A percentile compares a stretch with the other conserved stretches of the same genome.
phyloP scores from a whole-genome alignment of 495 filamentous ascomycete genomes.

The Penicillium daleae region DNA sequence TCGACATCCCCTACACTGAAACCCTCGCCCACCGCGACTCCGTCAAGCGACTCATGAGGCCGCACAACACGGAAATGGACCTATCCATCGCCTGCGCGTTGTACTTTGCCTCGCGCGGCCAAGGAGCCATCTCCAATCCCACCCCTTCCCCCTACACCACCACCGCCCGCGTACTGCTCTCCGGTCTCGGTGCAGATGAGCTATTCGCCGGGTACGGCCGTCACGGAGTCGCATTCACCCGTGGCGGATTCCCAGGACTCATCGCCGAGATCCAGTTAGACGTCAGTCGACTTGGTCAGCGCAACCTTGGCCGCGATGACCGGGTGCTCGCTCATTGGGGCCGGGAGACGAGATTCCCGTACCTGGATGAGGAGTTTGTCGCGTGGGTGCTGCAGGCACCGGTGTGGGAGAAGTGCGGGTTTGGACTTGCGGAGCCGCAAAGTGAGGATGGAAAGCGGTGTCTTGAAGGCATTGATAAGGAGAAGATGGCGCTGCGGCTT shows the following conservation, averaged over 20 bases:
- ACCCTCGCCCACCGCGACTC: constrained; percentile 67
- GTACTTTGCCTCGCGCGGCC: constrained; percentile 88
- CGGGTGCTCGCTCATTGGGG: constrained; percentile 88
- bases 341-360: constrained; percentile 90
- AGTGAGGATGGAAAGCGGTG: neutral
- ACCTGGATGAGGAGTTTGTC: constrained; percentile 83
- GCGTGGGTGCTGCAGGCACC: constrained; percentile 74
- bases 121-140: constrained; percentile 46
- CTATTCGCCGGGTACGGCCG: constrained; percentile 92
- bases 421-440: constrained; percentile 44
- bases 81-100: constrained; percentile 91
- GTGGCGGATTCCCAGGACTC: constrained; percentile 68
- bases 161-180: constrained; percentile 80
- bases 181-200: constrained; percentile 94
- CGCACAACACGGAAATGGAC: constrained; percentile 98
- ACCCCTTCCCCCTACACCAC: constrained; percentile 58
- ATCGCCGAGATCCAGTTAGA: constrained; percentile 86
- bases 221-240: constrained; percentile 75
- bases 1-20: constrained; percentile 83
- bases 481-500: constrained; percentile 80
- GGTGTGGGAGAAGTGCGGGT: constrained; percentile 86
- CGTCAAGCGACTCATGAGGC: constrained; percentile 78
- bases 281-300: constrained; percentile 80
- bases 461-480: constrained; percentile 61
- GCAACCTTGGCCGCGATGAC: constrained; percentile 94